Conservation (phyloP, 2,329 filamentous ascomycete genomes). For the Colletotrichum horii region DNA sequence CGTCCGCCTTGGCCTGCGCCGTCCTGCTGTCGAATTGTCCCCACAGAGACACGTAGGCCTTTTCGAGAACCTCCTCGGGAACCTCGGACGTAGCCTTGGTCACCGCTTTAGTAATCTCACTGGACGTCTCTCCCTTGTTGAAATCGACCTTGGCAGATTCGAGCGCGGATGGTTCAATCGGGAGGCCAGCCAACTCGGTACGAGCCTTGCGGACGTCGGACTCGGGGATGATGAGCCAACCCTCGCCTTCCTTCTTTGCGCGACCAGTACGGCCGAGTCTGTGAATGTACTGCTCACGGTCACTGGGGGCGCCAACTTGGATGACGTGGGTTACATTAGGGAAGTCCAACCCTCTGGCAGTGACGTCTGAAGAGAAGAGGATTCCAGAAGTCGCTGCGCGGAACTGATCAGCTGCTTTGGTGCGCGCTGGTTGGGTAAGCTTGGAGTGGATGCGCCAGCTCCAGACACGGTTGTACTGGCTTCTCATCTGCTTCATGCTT, state of each 20-base stretch:
- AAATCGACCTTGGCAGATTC: constrained; percentile 58
- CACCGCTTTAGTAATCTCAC: constrained; percentile 34
- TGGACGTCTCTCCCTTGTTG: not conserved
- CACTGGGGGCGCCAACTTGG: constrained; percentile 69
- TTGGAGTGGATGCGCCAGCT: constrained; percentile 77
- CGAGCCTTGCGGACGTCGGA: constrained; percentile 56
- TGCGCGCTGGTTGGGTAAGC: constrained; percentile 73
- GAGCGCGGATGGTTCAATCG: constrained; percentile 63
- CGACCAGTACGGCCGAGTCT: constrained; percentile 79
- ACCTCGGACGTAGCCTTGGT: constrained; percentile 44
- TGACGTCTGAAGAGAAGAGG: constrained; percentile 80
- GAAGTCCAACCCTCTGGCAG: constrained; percentile 84
- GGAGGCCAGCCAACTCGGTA: constrained; percentile 60
- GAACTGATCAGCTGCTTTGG: constrained; percentile 75
- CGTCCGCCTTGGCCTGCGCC: constrained; percentile 44
- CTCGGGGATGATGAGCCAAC: constrained; percentile 68
- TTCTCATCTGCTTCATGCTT: not conserved
- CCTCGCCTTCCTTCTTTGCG: constrained; percentile 75
- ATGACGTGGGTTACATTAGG: constrained; percentile 81
- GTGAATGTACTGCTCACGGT: constrained; percentile 77
- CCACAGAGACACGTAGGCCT: constrained; percentile 63
- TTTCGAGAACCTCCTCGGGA: constrained; percentile 27
- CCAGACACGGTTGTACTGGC: constrained; percentile 48
- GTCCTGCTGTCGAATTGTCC: constrained; percentile 46
- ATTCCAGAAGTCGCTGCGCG: constrained; percentile 66